Evolutionary conservation across 2,329 filamentous ascomycete species (phyloP).

Genomic region (Sporothrix variecibatus): DNA sequence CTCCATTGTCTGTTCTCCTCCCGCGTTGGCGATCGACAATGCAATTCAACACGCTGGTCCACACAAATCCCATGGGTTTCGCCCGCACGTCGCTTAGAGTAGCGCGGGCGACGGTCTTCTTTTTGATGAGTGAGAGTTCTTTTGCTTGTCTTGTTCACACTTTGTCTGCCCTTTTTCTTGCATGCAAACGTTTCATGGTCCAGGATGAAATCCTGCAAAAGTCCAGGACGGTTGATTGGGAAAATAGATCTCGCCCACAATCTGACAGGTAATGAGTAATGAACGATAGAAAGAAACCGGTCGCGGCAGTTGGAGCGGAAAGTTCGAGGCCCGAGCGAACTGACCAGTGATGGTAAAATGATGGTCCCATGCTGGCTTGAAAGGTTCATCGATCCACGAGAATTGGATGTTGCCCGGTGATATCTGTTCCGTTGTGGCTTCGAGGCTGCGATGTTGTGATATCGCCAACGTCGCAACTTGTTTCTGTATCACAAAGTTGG

Average conservation of each 20-base stretch:
- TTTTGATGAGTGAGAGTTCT: neutral
- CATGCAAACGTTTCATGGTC: neutral
- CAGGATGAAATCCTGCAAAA: neutral
- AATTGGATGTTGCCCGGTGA: neutral
- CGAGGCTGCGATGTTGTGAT: neutral
- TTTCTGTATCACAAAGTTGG: neutral
- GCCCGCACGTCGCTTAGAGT: neutral
- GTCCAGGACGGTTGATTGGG: neutral
- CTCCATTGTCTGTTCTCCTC: neutral
- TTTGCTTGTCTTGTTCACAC: neutral
- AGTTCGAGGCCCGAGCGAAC: neutral
- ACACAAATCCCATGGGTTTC: conserved; percentile 4
- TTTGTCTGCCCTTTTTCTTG: neutral
- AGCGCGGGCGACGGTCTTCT: neutral
- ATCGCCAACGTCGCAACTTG: neutral
- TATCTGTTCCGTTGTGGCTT: neutral
- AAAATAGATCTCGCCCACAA: neutral
- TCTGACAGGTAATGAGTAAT: neutral
- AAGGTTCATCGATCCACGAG: neutral
- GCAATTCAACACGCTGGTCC: conserved; percentile 4
- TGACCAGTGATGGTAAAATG: neutral
- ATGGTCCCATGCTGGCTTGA: neutral
- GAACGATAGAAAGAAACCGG: neutral
- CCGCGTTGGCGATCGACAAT: conserved; percentile 7
- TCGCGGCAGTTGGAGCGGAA: neutral